Conservation (phyloP, 2,329 filamentous ascomycete genomes). For the Fusarium chlamydosporum region DNA sequence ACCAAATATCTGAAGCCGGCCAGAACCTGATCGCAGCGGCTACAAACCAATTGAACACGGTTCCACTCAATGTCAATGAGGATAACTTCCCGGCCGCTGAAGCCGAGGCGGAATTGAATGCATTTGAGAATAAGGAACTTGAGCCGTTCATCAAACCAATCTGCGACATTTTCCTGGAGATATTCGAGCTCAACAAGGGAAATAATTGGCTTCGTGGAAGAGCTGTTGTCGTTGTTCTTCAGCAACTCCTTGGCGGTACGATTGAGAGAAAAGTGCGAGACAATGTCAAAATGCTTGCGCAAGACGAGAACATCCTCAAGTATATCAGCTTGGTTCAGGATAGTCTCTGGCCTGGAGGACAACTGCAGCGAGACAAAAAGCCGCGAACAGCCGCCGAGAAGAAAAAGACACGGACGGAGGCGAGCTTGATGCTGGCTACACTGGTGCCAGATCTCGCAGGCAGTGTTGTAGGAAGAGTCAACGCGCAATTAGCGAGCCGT, state of each 20-base stretch:
- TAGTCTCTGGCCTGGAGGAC: constrained; percentile 84
- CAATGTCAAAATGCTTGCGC: constrained; percentile 77
- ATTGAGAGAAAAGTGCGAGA: constrained; percentile 97
- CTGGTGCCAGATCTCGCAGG: constrained; percentile 91
- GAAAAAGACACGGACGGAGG: constrained; percentile 85
- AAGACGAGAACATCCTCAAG: constrained; percentile 82
- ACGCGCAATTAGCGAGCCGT: constrained; percentile 90
- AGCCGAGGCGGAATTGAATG: constrained; percentile 92
- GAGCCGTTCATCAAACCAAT: constrained; percentile 99
- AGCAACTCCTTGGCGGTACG: constrained; percentile 94
- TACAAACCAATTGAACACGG: constrained; percentile 72
- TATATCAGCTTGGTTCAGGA: constrained; percentile 82
- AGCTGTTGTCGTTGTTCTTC: constrained; percentile 94
- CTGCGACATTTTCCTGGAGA: constrained; percentile 95
- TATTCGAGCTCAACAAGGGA: constrained; percentile 93
- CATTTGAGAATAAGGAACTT: constrained; percentile 89
- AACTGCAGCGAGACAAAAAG: constrained; percentile 63
- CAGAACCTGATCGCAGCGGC: constrained; percentile 90
- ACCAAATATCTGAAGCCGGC: constrained; percentile 92
- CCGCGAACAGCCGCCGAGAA: constrained; percentile 80
- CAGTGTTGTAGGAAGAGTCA: constrained; percentile 91
- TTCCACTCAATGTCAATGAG: constrained; percentile 66
- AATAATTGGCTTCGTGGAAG: constrained; percentile 98
- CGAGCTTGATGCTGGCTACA: constrained; percentile 88
- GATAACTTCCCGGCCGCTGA: constrained; percentile 73